Percentiles rank a stretch among this genome's conserved stretches.
These are phyloP conservation scores for Pestalotiopsis sp. DNA, from an alignment of 2,329 filamentous ascomycete species.

Conservation along the genomic window DNA sequence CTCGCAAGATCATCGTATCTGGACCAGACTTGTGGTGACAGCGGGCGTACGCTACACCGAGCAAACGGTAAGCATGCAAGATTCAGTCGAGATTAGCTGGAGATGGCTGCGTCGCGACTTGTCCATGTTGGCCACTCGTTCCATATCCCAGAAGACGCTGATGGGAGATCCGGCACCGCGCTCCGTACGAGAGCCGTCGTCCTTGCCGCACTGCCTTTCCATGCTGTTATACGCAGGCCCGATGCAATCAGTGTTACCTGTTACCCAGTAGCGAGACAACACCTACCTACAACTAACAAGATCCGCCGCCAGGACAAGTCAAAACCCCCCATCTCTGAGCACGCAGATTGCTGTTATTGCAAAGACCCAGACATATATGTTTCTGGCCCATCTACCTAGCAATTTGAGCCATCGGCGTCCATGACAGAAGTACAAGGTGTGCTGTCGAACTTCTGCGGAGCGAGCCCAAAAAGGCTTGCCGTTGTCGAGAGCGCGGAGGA, in stretches of 20 bases:
- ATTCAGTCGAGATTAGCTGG: neutral
- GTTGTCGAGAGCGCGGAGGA: neutral
- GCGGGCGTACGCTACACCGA: neutral
- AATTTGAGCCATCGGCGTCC: neutral
- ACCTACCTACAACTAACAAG: neutral
- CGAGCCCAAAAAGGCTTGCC: conserved; percentile 2
- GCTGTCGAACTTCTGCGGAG: neutral
- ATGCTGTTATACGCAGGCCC: neutral
- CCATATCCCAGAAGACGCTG: neutral
- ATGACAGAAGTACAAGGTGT: neutral
- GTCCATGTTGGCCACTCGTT: no score
- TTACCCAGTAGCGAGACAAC: neutral
- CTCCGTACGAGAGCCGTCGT: neutral
- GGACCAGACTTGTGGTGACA: no score
- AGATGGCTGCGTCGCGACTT: no score
- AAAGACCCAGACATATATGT: neutral
- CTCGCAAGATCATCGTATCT: no score
- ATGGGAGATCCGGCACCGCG: conserved; percentile 4
- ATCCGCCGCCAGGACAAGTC: neutral
- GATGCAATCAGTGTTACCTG: neutral
- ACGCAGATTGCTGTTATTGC: neutral
- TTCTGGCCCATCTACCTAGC: neutral
- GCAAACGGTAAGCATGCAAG: neutral
- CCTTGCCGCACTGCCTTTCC: neutral
- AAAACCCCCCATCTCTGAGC: neutral